phyloP scores from a whole-genome alignment of 805 yeast genomes.

The Kazachstania viticola region DNA sequence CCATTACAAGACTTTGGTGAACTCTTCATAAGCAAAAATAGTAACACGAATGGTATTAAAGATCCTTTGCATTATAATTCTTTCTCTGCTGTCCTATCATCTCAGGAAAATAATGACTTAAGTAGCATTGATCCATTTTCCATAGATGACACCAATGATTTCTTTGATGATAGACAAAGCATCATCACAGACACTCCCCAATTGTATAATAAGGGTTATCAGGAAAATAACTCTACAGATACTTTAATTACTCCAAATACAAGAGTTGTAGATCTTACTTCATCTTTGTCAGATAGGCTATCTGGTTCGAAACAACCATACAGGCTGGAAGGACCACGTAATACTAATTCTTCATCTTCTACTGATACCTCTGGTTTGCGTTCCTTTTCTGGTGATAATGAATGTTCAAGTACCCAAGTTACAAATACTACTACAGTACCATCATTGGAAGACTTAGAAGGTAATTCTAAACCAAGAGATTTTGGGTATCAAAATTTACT shows the following conservation, averaged over 20 bases:
- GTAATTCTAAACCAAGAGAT: constrained; percentile 1
- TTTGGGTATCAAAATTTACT: constrained; percentile 2
- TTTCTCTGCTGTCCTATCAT: background rate
- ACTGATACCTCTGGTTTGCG: no score
- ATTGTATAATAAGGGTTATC: constrained; percentile 1
- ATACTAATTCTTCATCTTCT: no score
- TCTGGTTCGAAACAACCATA: no score
- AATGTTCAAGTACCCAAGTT: background rate
- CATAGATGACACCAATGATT: constrained; percentile 4
- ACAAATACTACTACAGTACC: background rate
- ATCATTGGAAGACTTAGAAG: background rate
- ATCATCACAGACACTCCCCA: constrained; percentile 10
- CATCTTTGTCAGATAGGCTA: no score
- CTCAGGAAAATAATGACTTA: constrained; percentile 1
- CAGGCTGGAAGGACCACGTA: no score
- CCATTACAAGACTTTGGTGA: constrained; percentile 12
- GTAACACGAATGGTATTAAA: no score
- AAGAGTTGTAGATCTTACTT: background rate
- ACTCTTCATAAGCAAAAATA: constrained; percentile 4
- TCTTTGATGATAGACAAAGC: constrained; percentile 13
- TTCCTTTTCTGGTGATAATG: no score
- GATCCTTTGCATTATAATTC: constrained; percentile 4
- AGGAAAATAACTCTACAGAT: constrained; percentile 11
- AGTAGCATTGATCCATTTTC: constrained; percentile 2
- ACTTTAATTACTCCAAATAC: constrained; percentile 8